Conservation (phyloP, 805 yeast species). For the Teunomyces funiuensis region DNA sequence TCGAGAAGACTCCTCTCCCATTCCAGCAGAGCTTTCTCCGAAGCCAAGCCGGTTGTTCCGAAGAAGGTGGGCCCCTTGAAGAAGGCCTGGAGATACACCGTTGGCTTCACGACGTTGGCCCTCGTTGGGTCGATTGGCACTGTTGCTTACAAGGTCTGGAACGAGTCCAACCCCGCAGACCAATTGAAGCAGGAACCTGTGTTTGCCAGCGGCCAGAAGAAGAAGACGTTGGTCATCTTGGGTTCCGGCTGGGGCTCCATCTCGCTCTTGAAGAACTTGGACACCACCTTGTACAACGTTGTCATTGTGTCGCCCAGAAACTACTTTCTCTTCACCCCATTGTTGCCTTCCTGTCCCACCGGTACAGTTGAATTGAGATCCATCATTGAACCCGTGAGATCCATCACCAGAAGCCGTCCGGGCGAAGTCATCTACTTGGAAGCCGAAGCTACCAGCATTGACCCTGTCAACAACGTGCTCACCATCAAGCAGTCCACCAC, state of each 20-base stretch:
- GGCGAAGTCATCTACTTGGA: slow-evolving; percentile 83
- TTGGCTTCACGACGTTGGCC: slow-evolving; percentile 46
- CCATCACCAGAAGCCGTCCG: slow-evolving; percentile 74
- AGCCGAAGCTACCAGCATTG: slow-evolving; percentile 86
- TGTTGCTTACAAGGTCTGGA: slow-evolving; percentile 54
- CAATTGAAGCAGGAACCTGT: slow-evolving; percentile 62
- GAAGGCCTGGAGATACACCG: slow-evolving; percentile 49
- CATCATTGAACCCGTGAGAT: slow-evolving; percentile 89
- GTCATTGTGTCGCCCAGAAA: slow-evolving; percentile 91
- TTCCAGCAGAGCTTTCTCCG: slow-evolving; percentile 21
- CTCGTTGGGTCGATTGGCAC: slow-evolving; percentile 56
- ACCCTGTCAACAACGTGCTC: slow-evolving; percentile 65
- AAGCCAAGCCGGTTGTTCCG: slow-evolving; percentile 14
- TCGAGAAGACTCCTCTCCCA: slow-evolving; percentile 22
- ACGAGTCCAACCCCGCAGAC: slow-evolving; percentile 58
- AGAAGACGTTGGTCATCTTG: slow-evolving; percentile 73
- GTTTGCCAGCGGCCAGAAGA: slow-evolving; percentile 56
- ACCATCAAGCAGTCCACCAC: slow-evolving; percentile 61
- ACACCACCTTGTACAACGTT: slow-evolving; percentile 84
- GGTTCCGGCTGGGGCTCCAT: slow-evolving; percentile 97
- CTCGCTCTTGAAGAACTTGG: slow-evolving; percentile 78
- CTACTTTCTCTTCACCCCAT: slow-evolving; percentile 94
- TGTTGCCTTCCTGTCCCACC: slow-evolving; percentile 91
- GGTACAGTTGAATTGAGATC: slow-evolving; percentile 90
- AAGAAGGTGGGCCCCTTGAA: slow-evolving; percentile 28